These are phyloP conservation scores for Coriolopsis trogii DNA, from an alignment of 1,284 basidiomycete genomes.

Conservation along the genomic window DNA sequence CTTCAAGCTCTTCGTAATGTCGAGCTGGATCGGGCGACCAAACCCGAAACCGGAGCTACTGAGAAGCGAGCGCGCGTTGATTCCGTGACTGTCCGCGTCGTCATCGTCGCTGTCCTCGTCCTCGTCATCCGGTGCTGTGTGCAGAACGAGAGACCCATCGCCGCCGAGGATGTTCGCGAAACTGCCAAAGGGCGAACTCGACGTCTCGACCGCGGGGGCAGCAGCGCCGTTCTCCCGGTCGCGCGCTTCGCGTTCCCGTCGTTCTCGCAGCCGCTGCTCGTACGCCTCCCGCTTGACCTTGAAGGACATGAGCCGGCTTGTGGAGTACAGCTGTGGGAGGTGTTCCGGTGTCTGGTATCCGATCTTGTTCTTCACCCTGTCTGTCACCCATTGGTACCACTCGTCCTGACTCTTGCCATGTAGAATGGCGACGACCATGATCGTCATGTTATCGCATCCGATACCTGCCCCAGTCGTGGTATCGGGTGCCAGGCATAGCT, in stretches of 20 bases:
- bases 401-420: slow-evolving; percentile 87
- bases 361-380: slow-evolving; percentile 78
- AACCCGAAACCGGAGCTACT: slow-evolving; percentile 46
- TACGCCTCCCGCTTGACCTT: slow-evolving; percentile 56
- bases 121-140: slow-evolving; percentile 38
- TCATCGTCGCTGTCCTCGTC: slow-evolving; percentile 56
- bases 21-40: slow-evolving; percentile 33
- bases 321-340: slow-evolving; percentile 70
- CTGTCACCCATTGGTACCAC: slow-evolving; percentile 92
- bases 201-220: slow-evolving; percentile 26
- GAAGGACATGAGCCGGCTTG: slow-evolving; percentile 60
- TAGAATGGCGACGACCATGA: slow-evolving; percentile 89
- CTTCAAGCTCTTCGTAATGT: slow-evolving; percentile 58
- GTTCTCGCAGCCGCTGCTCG: slow-evolving; percentile 45
- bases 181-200: slow-evolving; percentile 36
- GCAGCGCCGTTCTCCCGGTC: slow-evolving; percentile 15
- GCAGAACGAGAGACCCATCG: slow-evolving; percentile 23
- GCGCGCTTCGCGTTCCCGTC: slow-evolving; percentile 47
- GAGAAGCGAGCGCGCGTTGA: slow-evolving; percentile 47
- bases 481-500: slow-evolving; percentile 93
- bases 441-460: slow-evolving; percentile 99
- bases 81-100: slow-evolving; percentile 41
- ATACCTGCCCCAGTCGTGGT: slow-evolving; percentile 90
- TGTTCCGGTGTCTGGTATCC: slow-evolving; percentile 73
- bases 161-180: slow-evolving; percentile 47